Conservation (phyloP, 2,329 filamentous ascomycete genomes). For the Stemphylium beticola region DNA sequence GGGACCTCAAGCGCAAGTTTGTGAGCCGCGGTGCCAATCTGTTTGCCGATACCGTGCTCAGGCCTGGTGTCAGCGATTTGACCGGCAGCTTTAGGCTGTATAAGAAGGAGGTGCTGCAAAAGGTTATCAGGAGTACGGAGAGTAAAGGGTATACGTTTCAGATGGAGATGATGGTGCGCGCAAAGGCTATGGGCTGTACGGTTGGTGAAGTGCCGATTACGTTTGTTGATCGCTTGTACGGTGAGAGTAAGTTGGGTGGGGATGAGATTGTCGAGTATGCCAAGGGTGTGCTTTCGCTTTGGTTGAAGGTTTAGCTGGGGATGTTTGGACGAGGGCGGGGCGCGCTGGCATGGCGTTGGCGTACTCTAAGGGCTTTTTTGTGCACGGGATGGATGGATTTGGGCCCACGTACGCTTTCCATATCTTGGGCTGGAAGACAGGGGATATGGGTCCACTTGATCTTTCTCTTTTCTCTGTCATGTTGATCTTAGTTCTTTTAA, state of each 20-base stretch:
- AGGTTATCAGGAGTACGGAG: slow-evolving; percentile 88
- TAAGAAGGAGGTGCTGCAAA: slow-evolving; percentile 86
- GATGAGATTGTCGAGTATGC: slow-evolving; percentile 97
- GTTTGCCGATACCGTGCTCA: slow-evolving; percentile 91
- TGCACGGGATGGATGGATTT: background rate
- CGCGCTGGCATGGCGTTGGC: slow-evolving; percentile 38
- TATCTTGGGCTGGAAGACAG: slow-evolving; percentile 4
- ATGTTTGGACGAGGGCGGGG: background rate
- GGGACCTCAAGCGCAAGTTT: slow-evolving; percentile 84
- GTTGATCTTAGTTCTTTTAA: slow-evolving; percentile 14
- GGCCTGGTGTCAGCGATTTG: slow-evolving; percentile 92
- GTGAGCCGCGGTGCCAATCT: slow-evolving; percentile 89
- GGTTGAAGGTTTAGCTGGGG: slow-evolving; percentile 54
- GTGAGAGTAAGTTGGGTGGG: slow-evolving; percentile 91
- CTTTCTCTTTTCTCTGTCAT: slow-evolving; percentile 7
- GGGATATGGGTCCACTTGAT: background rate
- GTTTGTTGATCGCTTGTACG: slow-evolving; percentile 91
- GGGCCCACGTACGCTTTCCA: background rate
- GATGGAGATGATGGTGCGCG: slow-evolving; percentile 99
- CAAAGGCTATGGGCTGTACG: slow-evolving; percentile 92
- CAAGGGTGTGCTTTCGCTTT: slow-evolving; percentile 64
- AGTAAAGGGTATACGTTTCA: slow-evolving; percentile 99
- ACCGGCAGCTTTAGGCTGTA: slow-evolving; percentile 95
- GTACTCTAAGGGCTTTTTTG: slow-evolving; percentile 19
- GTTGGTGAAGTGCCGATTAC: slow-evolving; percentile 96